Percentiles rank a stretch among this genome's conserved stretches.
These are phyloP conservation scores for Plasmodium berghei DNA, from an alignment of 169 alveolate species.

Conservation along the genomic window DNA sequence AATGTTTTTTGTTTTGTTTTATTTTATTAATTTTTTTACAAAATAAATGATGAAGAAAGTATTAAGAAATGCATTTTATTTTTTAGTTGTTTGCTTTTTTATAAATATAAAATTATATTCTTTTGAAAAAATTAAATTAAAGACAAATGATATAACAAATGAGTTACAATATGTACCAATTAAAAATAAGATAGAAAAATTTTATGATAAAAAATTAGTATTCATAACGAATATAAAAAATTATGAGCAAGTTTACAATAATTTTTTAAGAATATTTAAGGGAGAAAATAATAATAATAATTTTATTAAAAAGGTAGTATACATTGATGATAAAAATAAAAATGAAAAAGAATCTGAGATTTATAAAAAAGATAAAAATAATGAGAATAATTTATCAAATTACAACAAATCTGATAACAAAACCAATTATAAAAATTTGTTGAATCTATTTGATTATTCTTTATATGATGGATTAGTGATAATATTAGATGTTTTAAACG, in stretches of 20 bases:
- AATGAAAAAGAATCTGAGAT: neutral
- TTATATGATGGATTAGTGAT: conserved; percentile 62
- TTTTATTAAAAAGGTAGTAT: conserved; percentile 22
- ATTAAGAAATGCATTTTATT: neutral
- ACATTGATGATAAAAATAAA: neutral
- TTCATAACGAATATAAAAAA: conserved; percentile 42
- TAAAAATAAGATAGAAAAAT: conserved; percentile 49
- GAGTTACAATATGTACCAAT: conserved; percentile 13
- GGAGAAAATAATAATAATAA: neutral
- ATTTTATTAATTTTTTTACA: neutral
- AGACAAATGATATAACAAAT: conserved; percentile 13
- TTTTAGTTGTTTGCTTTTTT: neutral
- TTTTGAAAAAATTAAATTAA: conserved; percentile 23
- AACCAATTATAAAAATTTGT: neutral
- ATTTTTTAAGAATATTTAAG: conserved; percentile 15
- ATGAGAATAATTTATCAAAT: neutral
- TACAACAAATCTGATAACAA: neutral
- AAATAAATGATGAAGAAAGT: conserved; percentile 12
- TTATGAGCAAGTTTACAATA: conserved; percentile 1
- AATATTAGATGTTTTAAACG: conserved; percentile 34
- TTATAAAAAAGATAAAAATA: neutral
- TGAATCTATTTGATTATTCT: neutral
- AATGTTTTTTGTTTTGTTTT: neutral
- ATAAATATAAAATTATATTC: conserved; percentile 3
- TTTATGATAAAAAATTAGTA: conserved; percentile 16